A percentile compares a stretch with the other conserved stretches of the same genome.
These are phyloP conservation scores for Fagus crenata DNA, from an alignment of 306 rosid species.

Conservation along the genomic window DNA sequence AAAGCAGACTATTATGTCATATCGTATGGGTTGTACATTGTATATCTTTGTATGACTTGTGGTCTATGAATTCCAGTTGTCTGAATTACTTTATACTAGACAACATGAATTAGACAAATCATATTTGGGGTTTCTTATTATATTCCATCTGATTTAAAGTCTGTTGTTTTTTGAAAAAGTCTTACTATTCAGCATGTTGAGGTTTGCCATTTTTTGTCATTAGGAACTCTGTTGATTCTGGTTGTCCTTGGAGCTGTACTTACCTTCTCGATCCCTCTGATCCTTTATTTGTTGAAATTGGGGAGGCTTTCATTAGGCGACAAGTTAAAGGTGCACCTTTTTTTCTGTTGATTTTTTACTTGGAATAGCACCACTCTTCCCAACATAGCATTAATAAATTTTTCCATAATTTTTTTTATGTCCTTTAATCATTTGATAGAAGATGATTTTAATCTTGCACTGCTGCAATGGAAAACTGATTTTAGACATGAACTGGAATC, in stretches of 20 bases:
- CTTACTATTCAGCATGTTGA: conserved; percentile 24
- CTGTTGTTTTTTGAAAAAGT: conserved; percentile 11
- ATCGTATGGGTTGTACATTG: conserved; percentile 1
- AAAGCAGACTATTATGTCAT: conserved; percentile 21
- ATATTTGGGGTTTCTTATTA: conserved; percentile 16
- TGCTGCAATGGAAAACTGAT: not conserved
- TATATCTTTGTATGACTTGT: conserved; percentile 7
- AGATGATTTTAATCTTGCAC: not conserved
- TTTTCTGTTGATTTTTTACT: conserved; percentile 7
- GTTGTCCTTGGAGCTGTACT: conserved; percentile 88
- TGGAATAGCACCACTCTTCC: not conserved
- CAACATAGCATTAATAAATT: not conserved
- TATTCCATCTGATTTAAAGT: conserved; percentile 8
- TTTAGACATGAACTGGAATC: too few species aligned
- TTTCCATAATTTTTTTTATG: not conserved
- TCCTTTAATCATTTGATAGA: not conserved
- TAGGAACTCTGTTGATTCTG: conserved; percentile 78
- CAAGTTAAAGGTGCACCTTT: conserved; percentile 70
- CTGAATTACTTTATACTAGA: not conserved
- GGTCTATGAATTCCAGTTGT: conserved; percentile 8
- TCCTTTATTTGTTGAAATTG: conserved; percentile 83
- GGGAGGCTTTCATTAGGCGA: conserved; percentile 71
- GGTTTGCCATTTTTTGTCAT: conserved; percentile 28
- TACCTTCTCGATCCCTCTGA: conserved; percentile 95
- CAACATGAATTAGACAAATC: not conserved